Base-by-base conservation (phyloP, 371 early-diverging fungal genomes). In the Apophysomyces sp. region DNA sequence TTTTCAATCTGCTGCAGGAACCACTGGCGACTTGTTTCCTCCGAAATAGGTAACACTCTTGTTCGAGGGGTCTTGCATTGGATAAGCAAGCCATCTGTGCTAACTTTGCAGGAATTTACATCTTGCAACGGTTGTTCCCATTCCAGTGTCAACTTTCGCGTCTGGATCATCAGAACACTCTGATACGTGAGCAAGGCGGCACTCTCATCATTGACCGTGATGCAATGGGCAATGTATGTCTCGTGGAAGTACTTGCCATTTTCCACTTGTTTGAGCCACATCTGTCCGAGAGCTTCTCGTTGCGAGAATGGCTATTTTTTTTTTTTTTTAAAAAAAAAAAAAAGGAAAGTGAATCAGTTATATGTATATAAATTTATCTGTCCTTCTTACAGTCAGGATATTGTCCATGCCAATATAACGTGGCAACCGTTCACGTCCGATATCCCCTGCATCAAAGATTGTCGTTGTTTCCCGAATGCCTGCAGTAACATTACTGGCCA, bases 391-490 rank as follows among this genome's bases (percentile, higher is more conserved):
- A 21, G 73, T 77, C 18, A 89, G 56, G 53, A 97, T 94, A 1
- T 87, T 87, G 67, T 96, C 95, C 60, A 86, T 86, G 34, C 89
- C 92, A 24, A 97, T 88, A 63, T 84, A 88, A 7, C 99, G 90
- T 1, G 99, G 98, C 52, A 94, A 73, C 16, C 99, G 86, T 57
- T 91, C 89, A 40, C 96, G 87, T 16, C 39, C 67, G 26, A 79
- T 64, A 49, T 92, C 94, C 21, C 80, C 78, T 56, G 82, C 84
- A 61, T 94, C 95, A 78, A 96, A 94, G 16, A 94, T 93, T 0
- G 93, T 94, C 0, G 99, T 96, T 8, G 98, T 97, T 77, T 98
- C 97, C 13, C 92, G 90, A 67, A 99, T 97, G 40, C 98, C 97
- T 24, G 81, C 81, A 3, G 77, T 74, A 0, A 96, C 87, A 66